phyloP scores from a whole-genome alignment of 176 grass and related monocot species.

The Canna indica region DNA sequence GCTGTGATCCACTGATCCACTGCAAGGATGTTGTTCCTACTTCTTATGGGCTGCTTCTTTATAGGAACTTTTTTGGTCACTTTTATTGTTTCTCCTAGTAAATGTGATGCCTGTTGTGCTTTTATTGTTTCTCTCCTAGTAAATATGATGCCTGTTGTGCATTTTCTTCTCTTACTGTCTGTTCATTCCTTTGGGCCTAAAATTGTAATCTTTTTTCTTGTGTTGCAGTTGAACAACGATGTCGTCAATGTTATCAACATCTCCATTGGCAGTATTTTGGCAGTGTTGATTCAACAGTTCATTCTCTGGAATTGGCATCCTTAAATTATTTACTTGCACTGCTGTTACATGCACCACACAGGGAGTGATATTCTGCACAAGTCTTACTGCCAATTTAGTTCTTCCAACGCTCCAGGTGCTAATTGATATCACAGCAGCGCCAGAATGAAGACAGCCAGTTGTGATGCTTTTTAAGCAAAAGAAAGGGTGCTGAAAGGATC shows the following conservation, averaged over 20 bases:
- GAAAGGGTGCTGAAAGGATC: too few relatives aligned
- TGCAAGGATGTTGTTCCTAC: too few relatives aligned
- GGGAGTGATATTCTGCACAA: neutral
- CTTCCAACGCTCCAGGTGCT: neutral
- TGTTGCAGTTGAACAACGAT: conserved; percentile 80
- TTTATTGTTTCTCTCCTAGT: neutral
- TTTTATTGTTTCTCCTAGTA: neutral
- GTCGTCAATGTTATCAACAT: conserved; percentile 84
- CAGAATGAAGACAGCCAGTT: neutral
- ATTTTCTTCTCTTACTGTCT: neutral
- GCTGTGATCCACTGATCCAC: too few relatives aligned
- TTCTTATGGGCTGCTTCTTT: neutral
- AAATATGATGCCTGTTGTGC: neutral
- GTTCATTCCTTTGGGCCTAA: neutral
- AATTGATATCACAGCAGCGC: neutral
- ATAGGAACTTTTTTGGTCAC: neutral
- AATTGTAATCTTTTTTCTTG: neutral
- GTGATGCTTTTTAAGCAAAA: neutral
- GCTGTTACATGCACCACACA: neutral
- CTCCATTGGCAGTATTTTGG: conserved; percentile 48
- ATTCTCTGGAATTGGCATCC: conserved; percentile 29
- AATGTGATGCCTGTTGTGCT: neutral
- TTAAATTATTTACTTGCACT: conserved; percentile 9
- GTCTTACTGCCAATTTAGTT: neutral
- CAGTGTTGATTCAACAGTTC: conserved; percentile 52